Percentiles rank a stretch among this genome's conserved stretches.
These are phyloP conservation scores for Francoa sonchifolia DNA, from an alignment of 441 rosid genomes.

Conservation along the genomic window DNA sequence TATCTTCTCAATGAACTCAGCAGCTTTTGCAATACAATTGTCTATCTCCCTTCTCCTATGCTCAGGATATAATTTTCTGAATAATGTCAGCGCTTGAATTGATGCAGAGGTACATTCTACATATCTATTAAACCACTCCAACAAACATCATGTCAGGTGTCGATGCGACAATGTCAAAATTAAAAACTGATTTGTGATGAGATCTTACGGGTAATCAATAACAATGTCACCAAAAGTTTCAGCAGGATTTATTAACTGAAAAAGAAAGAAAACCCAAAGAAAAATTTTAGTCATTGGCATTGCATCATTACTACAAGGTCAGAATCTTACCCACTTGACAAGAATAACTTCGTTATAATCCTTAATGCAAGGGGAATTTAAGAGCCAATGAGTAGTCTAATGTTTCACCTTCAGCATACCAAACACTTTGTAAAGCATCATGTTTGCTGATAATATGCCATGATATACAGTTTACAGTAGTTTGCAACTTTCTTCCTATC, in stretches of 20 bases:
- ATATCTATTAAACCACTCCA: conserved; percentile 6
- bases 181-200: too few relatives aligned
- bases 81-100: conserved; percentile 16
- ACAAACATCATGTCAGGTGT: not conserved
- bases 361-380: too few relatives aligned
- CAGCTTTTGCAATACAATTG: conserved; percentile 10
- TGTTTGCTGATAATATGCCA: too few relatives aligned
- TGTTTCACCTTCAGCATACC: not conserved
- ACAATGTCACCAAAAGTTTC: conserved; percentile 21
- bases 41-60: conserved; percentile 15
- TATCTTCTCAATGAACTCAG: conserved; percentile 12
- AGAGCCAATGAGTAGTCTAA: too few relatives aligned
- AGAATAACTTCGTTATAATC: too few relatives aligned
- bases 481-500: too few relatives aligned
- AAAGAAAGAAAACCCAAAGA: not conserved
- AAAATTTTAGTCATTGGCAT: not conserved
- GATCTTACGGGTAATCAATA: conserved; percentile 20
- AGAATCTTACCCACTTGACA: too few relatives aligned
- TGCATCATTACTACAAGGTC: not conserved
- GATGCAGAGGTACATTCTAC: conserved; percentile 19
- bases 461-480: too few relatives aligned
- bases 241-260: conserved; percentile 17
- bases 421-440: not conserved
- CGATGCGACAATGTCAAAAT: too few relatives aligned
- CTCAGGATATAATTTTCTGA: conserved; percentile 15